Evolutionary conservation across 176 grass and related monocot genomes (phyloP), one percentile per base, ranked within the genome.

Genomic region (Eremochloa ophiuroides): DNA sequence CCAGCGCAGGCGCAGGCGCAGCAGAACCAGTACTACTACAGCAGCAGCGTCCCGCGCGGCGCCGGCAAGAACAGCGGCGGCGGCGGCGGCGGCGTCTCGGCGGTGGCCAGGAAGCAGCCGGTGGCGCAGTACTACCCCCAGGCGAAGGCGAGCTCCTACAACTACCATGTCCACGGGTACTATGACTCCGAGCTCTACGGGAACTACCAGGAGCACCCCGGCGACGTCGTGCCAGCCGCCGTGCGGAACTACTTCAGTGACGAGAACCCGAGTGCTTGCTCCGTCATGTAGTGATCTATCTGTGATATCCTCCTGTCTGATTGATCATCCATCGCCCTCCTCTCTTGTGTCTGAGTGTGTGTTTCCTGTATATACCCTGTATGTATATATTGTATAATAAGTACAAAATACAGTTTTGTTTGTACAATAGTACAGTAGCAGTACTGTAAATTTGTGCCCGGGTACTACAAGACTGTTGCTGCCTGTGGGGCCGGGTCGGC

Each of bases 81-180:
- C 44, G 28, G n/a, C 55, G 8, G 78, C 76, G 47, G 40, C 66
- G 30, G 20, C 44, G 28, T 27, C 22, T 28, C 70, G 10, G 8
- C 30, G 58, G 40, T 64, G 69, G 60, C 5, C 27, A 62, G 17
- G 56, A 73, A 17, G 80, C 40, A 56, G 59, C 20, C 6, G 71
- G 17, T 34, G 25, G 55, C n/a, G 55, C n/a, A 10, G 30, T 25
- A 63, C n/a, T 50, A 38, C 22, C 23, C 48, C 43, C 66, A 80
- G 73, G 31, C 3, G 59, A 80, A 78, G 47, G 46, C 66, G 9
- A 86, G 68, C 83, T 93, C 90, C 4, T 98, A 98, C 88, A 98
- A 98, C 66, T 98, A 98, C 53, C 75, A 64, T 31, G 83, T 86
- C 16, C 95, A 94, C 47, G 92, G 95, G 4, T 98, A 94, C 58